These are phyloP conservation scores for Saussurea involucrata DNA, from an alignment of 129 eudicot genomes.

Conservation along the genomic window DNA sequence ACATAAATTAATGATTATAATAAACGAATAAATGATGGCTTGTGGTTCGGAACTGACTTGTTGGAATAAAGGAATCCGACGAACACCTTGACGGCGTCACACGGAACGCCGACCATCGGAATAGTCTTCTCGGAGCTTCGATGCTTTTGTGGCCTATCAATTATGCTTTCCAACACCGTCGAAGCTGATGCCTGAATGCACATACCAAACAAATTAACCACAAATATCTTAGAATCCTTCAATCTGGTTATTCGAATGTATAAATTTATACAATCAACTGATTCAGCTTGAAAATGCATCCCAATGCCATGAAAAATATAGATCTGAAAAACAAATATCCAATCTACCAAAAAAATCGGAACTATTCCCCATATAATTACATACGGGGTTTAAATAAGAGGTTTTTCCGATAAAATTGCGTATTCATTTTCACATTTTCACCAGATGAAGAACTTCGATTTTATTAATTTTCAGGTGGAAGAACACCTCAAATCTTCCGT, in stretches of 20 bases:
- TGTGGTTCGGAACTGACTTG: conserved; percentile 49
- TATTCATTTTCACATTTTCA: background rate
- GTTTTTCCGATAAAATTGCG: background rate
- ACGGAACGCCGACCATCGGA: conserved; percentile 81
- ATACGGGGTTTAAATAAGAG: background rate
- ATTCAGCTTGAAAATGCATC: conserved; percentile 9
- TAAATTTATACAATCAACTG: background rate
- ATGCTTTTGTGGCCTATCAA: conserved; percentile 48
- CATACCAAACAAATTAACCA: background rate
- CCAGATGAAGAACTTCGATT: background rate
- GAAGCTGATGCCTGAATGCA: conserved; percentile 70
- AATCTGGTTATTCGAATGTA: background rate
- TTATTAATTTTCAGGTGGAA: background rate
- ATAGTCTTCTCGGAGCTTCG: conserved; percentile 53
- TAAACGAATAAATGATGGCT: conserved; percentile 10
- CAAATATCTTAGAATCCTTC: background rate
- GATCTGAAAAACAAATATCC: background rate
- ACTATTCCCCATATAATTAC: background rate
- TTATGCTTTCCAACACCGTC: conserved; percentile 62
- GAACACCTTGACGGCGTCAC: conserved; percentile 80
- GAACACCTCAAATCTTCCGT: background rate
- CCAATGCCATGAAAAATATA: background rate
- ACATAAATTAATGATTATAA: background rate
- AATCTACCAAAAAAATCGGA: background rate
- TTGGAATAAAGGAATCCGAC: conserved; percentile 58